These are phyloP conservation scores for Stemphylium lycopersici DNA, from an alignment of 2,329 filamentous ascomycete genomes.

Conservation along the genomic window DNA sequence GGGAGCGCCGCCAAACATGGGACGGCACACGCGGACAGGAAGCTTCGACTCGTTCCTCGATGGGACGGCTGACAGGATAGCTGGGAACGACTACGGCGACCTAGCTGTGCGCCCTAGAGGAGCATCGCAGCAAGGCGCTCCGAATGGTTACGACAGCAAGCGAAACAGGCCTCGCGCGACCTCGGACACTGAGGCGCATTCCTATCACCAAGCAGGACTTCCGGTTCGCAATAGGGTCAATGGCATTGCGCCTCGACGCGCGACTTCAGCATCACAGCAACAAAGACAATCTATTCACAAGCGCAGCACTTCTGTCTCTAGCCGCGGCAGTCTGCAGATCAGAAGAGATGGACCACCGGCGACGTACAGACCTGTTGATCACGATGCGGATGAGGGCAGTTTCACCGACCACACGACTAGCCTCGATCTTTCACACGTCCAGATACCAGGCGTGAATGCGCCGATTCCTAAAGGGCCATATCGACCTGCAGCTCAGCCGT, in stretches of 20 bases:
- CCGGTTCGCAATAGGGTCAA: constrained; percentile 37
- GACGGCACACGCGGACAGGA: constrained; percentile 50
- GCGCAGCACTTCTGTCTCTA: constrained; percentile 44
- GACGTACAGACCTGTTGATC: constrained; percentile 19
- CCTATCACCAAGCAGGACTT: constrained; percentile 27
- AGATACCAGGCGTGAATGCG: constrained; percentile 46
- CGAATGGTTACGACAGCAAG: constrained; percentile 11
- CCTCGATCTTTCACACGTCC: constrained; percentile 37
- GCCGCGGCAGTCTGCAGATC: constrained; percentile 45
- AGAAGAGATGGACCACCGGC: constrained; percentile 23
- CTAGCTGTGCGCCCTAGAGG: constrained; percentile 26
- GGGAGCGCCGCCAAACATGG: constrained; percentile 29
- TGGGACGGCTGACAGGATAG: constrained; percentile 59
- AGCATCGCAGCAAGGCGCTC: constrained; percentile 17
- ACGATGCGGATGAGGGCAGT: constrained; percentile 38
- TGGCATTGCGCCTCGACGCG: constrained; percentile 23
- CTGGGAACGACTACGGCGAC: constrained; percentile 43
- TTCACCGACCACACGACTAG: constrained; percentile 39
- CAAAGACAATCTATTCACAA: constrained; percentile 17
- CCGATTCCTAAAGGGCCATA: constrained; percentile 34
- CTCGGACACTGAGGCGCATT: constrained; percentile 35
- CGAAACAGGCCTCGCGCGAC: constrained; percentile 27
- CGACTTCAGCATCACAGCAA: constrained; percentile 26
- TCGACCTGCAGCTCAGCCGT: constrained; percentile 13
- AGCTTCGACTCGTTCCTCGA: constrained; percentile 68